Base-by-base conservation (phyloP, 2,329 filamentous ascomycete genomes). In the Alternaria atra region DNA sequence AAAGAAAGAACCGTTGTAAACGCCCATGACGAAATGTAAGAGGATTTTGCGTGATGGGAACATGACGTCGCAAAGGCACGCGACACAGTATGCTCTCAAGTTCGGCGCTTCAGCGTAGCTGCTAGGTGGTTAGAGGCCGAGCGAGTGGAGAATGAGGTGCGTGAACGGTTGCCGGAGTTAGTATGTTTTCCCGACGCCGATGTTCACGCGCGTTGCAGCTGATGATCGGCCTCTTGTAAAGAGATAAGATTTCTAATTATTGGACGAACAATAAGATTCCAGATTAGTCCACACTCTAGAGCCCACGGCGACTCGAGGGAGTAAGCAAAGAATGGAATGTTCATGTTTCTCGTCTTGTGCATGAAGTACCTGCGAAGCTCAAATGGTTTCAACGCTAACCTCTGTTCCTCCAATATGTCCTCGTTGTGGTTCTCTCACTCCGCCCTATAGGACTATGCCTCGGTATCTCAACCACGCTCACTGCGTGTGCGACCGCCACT, bases 401-500 rank as follows among this genome's bases (percentile, higher is more conserved):
- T 32, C 30, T 4, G 8, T 32, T 37, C 39, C 20, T 42, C 20
- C 10, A 3, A 42, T 13, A 4, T 23, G 17, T 35, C 17, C 32
- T 34, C n/a, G 13, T 27, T 3, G 30, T 30, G 13, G 15, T 30
- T 25, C 30, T n/a, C 13, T 20, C 29, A 20, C 53, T 29, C 30
- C 10, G 29, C 9, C 44, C 17, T 6, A n/a, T n/a, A 34, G 27
- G 8, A 25, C 12, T 13, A 17, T 43, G 32, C 43, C 23, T 10
- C 23, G 23, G 15, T 15, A 25, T 50, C 34, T 32, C 27, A 35
- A 34, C 27, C 25, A 13, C 47, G 25, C 51, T 55, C 43, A 59
- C 27, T 35, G 3, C 20, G 30, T 57, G 23, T 40, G 52, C 23
- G 42, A 43, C n/a, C 25, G 44, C 58, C 58, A 61, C 29, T 35